These are phyloP conservation scores for Microsporum canis DNA, from an alignment of 2,329 filamentous ascomycete genomes.

Conservation along the genomic window DNA sequence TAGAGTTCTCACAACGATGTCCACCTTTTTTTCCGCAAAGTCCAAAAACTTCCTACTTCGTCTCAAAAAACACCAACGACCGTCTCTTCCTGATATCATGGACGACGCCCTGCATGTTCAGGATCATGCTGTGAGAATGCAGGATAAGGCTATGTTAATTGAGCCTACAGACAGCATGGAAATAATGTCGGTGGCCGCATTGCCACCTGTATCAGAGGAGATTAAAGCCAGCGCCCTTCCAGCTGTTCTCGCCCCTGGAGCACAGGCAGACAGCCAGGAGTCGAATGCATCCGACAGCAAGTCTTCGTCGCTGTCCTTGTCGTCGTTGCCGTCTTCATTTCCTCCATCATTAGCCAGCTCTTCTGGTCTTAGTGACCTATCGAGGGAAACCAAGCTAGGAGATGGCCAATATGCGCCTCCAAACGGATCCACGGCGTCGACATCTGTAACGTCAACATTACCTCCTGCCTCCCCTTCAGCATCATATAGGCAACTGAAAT, in stretches of 20 bases:
- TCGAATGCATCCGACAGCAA: background rate
- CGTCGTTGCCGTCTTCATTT: background rate
- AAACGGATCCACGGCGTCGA: slow-evolving; percentile 23
- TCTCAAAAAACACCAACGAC: background rate
- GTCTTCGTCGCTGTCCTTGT: background rate
- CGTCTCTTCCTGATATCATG: background rate
- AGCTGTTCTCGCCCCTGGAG: background rate
- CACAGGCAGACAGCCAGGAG: background rate
- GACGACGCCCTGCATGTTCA: background rate
- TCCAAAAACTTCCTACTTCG: background rate
- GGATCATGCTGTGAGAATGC: background rate
- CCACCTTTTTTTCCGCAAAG: background rate
- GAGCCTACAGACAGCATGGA: background rate
- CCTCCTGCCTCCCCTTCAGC: slow-evolving; percentile 15
- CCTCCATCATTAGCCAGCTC: slow-evolving; percentile 11
- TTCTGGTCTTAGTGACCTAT: slow-evolving; percentile 14
- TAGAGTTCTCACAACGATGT: background rate
- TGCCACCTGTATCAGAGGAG: background rate
- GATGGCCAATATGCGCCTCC: slow-evolving; percentile 21
- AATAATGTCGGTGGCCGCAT: background rate
- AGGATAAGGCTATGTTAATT: background rate
- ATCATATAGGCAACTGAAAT: slow-evolving; percentile 10
- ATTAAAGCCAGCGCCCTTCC: background rate
- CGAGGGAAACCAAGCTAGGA: slow-evolving; percentile 17
- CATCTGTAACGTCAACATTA: slow-evolving; percentile 18